Conservation (phyloP, 805 yeast species). For the Wickerhamomyces rabaulensis region DNA sequence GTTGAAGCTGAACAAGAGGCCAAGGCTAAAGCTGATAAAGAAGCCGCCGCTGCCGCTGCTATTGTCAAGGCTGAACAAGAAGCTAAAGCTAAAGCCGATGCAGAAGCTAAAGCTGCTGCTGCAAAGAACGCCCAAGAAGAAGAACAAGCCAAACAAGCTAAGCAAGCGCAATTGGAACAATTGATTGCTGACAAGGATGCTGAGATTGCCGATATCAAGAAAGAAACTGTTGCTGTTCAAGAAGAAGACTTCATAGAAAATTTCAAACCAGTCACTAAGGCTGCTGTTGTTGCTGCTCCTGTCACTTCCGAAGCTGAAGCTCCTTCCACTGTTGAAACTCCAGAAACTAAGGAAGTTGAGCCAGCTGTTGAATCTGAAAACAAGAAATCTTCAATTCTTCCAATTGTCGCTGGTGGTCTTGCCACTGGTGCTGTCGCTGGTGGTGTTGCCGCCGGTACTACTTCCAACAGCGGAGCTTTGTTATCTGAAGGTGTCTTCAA, state of each 20-base stretch:
- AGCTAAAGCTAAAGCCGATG: conserved; percentile 6
- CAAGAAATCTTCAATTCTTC: not conserved
- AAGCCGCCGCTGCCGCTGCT: too few relatives aligned
- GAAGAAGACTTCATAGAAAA: not conserved
- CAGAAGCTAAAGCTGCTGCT: conserved; percentile 3
- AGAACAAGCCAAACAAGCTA: conserved; percentile 6
- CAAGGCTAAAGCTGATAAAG: not conserved
- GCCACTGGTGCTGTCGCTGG: conserved; percentile 17
- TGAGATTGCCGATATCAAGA: conserved; percentile 1
- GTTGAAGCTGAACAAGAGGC: conserved; percentile 1
- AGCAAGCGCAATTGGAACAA: conserved; percentile 5
- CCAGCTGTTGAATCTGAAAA: not conserved
- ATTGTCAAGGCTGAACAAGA: not conserved
- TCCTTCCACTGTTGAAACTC: conserved; percentile 10
- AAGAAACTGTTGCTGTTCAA: not conserved
- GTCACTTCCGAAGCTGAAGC: conserved; percentile 11
- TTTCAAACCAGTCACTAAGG: not conserved
- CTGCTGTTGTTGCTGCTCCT: not conserved
- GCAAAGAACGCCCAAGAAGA: conserved; percentile 3
- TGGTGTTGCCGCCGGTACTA: conserved; percentile 13
- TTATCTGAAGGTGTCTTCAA: conserved; percentile 14
- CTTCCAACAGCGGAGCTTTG: conserved; percentile 16
- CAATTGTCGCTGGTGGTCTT: conserved; percentile 6
- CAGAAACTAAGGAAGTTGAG: conserved; percentile 3
- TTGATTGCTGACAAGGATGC: not conserved